Conservation (phyloP, 2,329 filamentous ascomycete species). For the Colletotrichum ledebouriae region DNA sequence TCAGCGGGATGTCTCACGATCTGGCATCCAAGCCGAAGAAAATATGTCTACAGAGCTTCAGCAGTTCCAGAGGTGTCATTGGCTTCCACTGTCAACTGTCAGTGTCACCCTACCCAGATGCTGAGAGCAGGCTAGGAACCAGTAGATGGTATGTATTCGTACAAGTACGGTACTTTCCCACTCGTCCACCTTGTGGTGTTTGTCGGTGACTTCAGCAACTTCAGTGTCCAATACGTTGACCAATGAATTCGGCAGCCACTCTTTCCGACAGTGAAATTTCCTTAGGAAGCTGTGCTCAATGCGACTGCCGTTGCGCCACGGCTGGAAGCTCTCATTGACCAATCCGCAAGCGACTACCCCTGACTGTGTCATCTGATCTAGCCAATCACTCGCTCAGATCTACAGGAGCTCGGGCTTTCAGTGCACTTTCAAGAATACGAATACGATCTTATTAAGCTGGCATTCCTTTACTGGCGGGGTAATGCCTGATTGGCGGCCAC, state of each 20-base stretch:
- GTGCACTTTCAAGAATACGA: slow-evolving; percentile 17
- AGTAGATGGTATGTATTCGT: slow-evolving; percentile 5
- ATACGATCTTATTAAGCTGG: slow-evolving; percentile 32
- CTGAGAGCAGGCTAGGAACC: slow-evolving; percentile 2
- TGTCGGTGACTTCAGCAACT: slow-evolving; percentile 21
- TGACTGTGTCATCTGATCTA: not conserved
- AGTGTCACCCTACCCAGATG: slow-evolving; percentile 11
- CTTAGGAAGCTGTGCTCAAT: slow-evolving; percentile 25
- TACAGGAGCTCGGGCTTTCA: not conserved
- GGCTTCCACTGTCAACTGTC: slow-evolving; percentile 23
- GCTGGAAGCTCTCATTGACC: slow-evolving; percentile 28
- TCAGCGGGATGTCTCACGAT: too few relatives aligned
- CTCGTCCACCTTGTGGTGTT: slow-evolving; percentile 3
- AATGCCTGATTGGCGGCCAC: slow-evolving; percentile 12
- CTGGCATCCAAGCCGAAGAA: too few relatives aligned
- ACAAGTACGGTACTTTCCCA: slow-evolving; percentile 17
- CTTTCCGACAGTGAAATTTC: slow-evolving; percentile 3
- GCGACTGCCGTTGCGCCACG: not conserved
- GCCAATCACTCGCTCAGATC: slow-evolving; percentile 26
- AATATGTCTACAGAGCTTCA: not conserved
- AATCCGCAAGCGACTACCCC: slow-evolving; percentile 21
- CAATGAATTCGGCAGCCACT: slow-evolving; percentile 6
- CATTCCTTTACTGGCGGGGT: slow-evolving; percentile 11
- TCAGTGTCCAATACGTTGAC: not conserved
- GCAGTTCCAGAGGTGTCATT: slow-evolving; percentile 4